These are phyloP conservation scores for Podaxis sp. DNA, from an alignment of 768 basidiomycete species.

Conservation along the genomic window DNA sequence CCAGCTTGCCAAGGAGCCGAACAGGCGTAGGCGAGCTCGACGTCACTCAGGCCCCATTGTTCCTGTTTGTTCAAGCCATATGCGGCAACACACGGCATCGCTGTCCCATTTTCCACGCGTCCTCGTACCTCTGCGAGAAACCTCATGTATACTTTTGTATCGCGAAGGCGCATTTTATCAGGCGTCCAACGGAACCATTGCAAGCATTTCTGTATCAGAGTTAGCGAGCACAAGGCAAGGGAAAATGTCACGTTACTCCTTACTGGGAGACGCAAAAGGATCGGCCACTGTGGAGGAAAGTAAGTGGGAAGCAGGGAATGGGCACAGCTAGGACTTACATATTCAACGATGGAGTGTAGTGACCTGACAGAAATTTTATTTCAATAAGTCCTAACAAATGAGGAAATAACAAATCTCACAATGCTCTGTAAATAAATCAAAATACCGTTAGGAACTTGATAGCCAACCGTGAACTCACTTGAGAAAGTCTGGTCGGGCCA, in stretches of 20 bases:
- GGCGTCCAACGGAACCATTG: constrained; percentile 31
- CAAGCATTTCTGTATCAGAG: constrained; percentile 20
- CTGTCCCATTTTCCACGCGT: constrained; percentile 22
- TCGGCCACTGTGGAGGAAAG: constrained; percentile 8
- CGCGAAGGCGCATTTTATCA: constrained; percentile 22
- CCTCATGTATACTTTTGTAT: constrained; percentile 24
- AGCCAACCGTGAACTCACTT: neutral
- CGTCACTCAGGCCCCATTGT: constrained; percentile 39
- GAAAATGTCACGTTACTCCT: neutral
- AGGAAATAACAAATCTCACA: neutral
- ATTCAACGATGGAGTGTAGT: constrained; percentile 1
- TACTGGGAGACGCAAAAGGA: constrained; percentile 18
- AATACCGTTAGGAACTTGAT: no score
- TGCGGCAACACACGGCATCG: constrained; percentile 33
- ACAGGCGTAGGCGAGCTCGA: constrained; percentile 40
- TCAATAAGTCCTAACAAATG: neutral
- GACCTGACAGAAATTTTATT: constrained; percentile 2
- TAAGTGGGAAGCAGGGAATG: neutral
- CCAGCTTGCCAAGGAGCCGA: constrained; percentile 31
- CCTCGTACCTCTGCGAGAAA: constrained; percentile 25
- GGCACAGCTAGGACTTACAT: neutral
- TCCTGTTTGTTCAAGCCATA: constrained; percentile 39
- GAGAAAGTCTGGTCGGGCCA: constrained; percentile 1
- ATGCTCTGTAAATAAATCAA: neutral
- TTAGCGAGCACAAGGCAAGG: neutral